phyloP scores from a whole-genome alignment of 1,284 basidiomycete genomes.

The Dichomitus squalens region DNA sequence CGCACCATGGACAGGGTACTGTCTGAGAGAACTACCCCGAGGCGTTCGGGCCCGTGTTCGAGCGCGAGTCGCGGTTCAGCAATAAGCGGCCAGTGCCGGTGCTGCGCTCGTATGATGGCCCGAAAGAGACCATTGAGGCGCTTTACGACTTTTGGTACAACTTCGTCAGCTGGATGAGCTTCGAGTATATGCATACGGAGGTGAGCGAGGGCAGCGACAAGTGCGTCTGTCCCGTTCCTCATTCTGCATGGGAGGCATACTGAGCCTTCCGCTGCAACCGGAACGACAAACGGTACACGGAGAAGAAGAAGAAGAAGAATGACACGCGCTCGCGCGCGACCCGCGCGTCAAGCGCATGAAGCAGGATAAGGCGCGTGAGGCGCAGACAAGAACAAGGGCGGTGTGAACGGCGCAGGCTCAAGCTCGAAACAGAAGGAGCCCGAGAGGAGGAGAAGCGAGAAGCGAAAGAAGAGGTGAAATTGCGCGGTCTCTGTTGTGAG shows the following conservation, averaged over 20 bases:
- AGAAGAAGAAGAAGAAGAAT: conserved; percentile 99
- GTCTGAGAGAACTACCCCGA: conserved; percentile 64
- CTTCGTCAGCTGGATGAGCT: conserved; percentile 98
- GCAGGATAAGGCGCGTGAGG: conserved; percentile 90
- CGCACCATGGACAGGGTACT: no score
- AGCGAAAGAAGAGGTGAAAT: conserved; percentile 73
- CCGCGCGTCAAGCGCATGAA: conserved; percentile 98
- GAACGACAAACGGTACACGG: conserved; percentile 98
- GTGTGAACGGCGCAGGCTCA: conserved; percentile 48
- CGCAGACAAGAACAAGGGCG: conserved; percentile 75
- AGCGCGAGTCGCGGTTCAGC: conserved; percentile 91
- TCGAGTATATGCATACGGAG: conserved; percentile 99
- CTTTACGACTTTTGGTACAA: conserved; percentile 99
- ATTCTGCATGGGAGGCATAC: neutral
- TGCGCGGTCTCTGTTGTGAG: conserved; percentile 26
- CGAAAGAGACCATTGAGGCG: conserved; percentile 84
- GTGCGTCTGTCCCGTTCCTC: conserved; percentile 43
- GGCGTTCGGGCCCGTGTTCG: conserved; percentile 79
- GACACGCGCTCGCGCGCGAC: conserved; percentile 88
- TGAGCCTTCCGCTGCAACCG: conserved; percentile 55
- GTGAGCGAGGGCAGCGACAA: conserved; percentile 97
- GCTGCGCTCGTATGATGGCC: conserved; percentile 73
- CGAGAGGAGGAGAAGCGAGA: conserved; percentile 42
- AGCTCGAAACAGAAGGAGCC: conserved; percentile 34
- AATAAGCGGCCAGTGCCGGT: conserved; percentile 85